These are phyloP conservation scores for Melaleuca quinquenervia DNA, from an alignment of 345 rosid species.

Conservation along the genomic window DNA sequence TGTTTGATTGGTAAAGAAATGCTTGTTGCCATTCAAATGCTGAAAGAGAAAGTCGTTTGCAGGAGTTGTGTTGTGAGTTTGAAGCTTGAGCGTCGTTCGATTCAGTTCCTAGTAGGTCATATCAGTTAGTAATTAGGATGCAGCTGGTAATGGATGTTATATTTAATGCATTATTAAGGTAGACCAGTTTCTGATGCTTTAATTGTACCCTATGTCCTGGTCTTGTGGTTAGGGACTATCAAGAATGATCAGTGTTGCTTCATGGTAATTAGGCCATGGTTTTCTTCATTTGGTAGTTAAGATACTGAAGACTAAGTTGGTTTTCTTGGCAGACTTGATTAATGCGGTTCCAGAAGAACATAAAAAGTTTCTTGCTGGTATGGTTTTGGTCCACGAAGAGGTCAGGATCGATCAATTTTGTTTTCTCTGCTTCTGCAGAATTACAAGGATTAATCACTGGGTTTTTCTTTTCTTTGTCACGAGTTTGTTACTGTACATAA, in stretches of 20 bases:
- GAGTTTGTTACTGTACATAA: background rate
- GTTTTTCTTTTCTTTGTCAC: background rate
- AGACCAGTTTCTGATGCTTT: background rate
- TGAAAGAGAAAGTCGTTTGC: background rate
- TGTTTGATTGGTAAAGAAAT: background rate
- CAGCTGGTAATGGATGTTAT: background rate
- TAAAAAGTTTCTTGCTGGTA: conserved; percentile 66
- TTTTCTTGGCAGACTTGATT: conserved; percentile 41
- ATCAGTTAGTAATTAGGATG: background rate
- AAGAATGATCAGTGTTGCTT: background rate
- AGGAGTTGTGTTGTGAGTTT: background rate
- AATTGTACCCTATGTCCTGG: background rate
- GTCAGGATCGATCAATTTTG: conserved; percentile 14
- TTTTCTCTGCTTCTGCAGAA: background rate
- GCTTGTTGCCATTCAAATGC: background rate
- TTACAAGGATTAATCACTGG: background rate
- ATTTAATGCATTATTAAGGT: background rate
- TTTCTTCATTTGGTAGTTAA: background rate
- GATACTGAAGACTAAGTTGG: background rate
- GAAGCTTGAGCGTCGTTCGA: background rate
- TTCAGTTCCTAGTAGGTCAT: background rate
- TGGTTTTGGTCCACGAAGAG: conserved; percentile 91
- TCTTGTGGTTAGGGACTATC: background rate
- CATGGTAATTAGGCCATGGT: background rate
- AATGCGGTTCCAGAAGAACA: conserved; percentile 78